phyloP scores from a whole-genome alignment of 140 eudicot species.

The Ambrosia hybrid region DNA sequence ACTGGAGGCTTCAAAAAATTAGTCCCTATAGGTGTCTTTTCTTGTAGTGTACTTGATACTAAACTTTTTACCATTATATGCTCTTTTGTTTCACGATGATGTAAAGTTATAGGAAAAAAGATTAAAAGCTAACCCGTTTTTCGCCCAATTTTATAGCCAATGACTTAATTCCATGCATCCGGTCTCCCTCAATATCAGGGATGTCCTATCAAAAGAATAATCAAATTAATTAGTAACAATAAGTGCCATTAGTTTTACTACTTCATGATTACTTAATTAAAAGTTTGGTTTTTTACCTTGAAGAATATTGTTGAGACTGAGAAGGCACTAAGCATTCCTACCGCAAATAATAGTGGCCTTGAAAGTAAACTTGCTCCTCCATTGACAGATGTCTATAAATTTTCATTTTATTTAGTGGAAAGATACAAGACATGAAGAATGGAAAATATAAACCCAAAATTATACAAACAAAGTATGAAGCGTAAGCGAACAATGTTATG shows the following conservation, averaged over 20 bases:
- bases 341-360: constrained; percentile 26
- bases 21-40: too few species aligned
- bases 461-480: too few species aligned
- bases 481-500: not conserved
- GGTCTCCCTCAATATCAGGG: constrained; percentile 33
- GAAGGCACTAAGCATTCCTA: constrained; percentile 34
- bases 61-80: not conserved
- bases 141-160: constrained; percentile 21
- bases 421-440: not conserved
- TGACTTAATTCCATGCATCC: constrained; percentile 35
- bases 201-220: constrained; percentile 21
- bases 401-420: not conserved
- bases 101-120: not conserved
- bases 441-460: not conserved
- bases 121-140: constrained; percentile 18
- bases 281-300: constrained; percentile 20
- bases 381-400: constrained; percentile 9
- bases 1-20: too few species aligned
- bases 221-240: not conserved
- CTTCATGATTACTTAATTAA: not conserved
- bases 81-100: not conserved
- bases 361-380: constrained; percentile 28
- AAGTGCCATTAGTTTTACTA: not conserved
- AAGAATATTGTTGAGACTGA: constrained; percentile 35
- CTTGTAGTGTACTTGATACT: not conserved